Evolutionary conservation across 768 basidiomycete genomes (phyloP).

Genomic region (Termitomyces sp.): DNA sequence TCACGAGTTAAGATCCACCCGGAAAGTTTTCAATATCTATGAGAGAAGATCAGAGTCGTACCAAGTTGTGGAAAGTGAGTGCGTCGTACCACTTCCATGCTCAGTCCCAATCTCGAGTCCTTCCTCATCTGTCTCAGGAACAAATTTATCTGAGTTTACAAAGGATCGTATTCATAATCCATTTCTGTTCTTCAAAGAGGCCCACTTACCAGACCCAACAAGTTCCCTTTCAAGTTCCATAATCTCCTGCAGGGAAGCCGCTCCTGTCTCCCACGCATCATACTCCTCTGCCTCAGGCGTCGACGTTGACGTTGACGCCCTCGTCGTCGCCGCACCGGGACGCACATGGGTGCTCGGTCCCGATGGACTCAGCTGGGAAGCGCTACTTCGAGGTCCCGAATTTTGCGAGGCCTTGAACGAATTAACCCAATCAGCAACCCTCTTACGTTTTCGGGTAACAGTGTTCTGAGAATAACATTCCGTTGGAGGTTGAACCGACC

Average conservation of each 20-base stretch:
- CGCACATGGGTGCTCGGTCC: neutral
- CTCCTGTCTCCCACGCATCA: conserved; percentile 23
- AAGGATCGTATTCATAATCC: neutral
- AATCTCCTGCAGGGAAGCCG: conserved; percentile 18
- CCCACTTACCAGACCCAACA: conserved; percentile 7
- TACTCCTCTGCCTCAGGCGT: conserved; percentile 13
- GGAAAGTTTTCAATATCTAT: conserved; percentile 5
- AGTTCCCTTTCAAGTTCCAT: conserved; percentile 13
- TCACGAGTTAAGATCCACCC: neutral
- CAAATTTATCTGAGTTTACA: conserved; percentile 8
- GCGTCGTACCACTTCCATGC: conserved; percentile 2
- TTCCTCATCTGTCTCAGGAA: conserved; percentile 6
- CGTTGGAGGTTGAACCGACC: neutral
- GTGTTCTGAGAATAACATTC: conserved; percentile 7
- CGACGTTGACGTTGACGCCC: neutral
- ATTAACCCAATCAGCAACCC: conserved; percentile 12
- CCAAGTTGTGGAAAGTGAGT: neutral
- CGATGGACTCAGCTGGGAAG: neutral
- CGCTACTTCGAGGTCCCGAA: neutral
- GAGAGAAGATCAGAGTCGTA: neutral
- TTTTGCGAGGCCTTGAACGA: neutral
- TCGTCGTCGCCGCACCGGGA: neutral
- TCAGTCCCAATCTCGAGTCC: neutral
- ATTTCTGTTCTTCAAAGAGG: neutral
- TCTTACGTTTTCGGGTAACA: conserved; percentile 9